Evolutionary conservation across 73 alveolate species (phyloP), one percentile per base, ranked within the genome.

Genomic region (Paraurostyla sp.): DNA sequence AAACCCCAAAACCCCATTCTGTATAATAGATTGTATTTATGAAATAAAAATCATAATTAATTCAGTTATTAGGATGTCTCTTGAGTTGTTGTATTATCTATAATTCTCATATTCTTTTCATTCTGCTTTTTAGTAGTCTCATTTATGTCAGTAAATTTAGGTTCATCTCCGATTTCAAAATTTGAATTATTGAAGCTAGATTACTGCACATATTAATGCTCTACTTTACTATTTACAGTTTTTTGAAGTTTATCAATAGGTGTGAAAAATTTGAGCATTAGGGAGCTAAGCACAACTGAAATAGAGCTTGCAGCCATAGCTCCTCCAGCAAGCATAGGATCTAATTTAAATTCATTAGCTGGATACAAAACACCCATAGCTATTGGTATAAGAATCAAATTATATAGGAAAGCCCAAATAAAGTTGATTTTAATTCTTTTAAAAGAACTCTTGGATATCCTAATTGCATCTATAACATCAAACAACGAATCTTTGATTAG

Each of bases 401-500:
- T 93, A 59, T 93, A 93, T 22, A 89, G 23, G 81, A 93, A 78
- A 38, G 97, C 97, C 97, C 97, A 93, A 76, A 90, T 22, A 80
- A 93, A 93, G 81, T 93, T 93, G 51, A 76, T 60, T 82, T 93
- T 93, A 35, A 93, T 93, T 48, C 95, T 90, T 22, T 62, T 45
- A 83, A 90, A 73, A 2, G 96, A 51, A 45, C 16, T 60, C 57
- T 51, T 83, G 0, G 94, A 40, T n/a, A 93, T 51, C 23, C 69
- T 71, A 25, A 93, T 25, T 13, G 96, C 89, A 32, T 73, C 88
- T 22, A 85, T 38, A n/a, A 93, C 92, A 38, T 75, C 93, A 52
- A 23, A 42, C 32, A 88, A 83, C 30, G 59, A 58, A 38, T 93
- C 92, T 25, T 89, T 84, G 90, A 95, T 68, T 45, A 95, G 76